Conservation (phyloP, 305 asterid genomes). For the Solanum hybrid region DNA sequence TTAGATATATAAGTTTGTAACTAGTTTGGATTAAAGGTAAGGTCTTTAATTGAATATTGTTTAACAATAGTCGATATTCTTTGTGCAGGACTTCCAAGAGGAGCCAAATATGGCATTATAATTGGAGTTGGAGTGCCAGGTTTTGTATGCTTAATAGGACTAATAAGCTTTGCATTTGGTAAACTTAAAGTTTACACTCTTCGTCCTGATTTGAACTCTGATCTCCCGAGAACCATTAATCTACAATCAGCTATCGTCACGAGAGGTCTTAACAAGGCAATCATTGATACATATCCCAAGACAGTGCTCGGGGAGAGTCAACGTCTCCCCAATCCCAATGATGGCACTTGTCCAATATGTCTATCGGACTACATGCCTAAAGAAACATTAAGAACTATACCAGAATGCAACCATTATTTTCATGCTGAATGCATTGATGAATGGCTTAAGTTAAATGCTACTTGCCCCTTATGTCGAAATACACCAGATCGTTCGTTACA, state of each 20-base stretch:
- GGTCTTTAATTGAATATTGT: not conserved
- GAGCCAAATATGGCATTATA: conserved; percentile 46
- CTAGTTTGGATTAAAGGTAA: not conserved
- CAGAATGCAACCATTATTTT: conserved; percentile 57
- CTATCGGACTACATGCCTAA: conserved; percentile 45
- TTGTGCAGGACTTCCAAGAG: conserved; percentile 42
- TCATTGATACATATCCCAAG: conserved; percentile 51
- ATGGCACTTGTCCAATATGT: conserved; percentile 51
- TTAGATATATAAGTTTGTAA: not conserved
- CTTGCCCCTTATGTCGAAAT: conserved; percentile 59
- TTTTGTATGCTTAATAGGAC: conserved; percentile 31
- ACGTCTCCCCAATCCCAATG: conserved; percentile 43
- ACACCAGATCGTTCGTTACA: conserved; percentile 32
- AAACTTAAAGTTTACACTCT: conserved; percentile 13
- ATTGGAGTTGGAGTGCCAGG: conserved; percentile 60
- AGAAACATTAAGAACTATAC: conserved; percentile 47
- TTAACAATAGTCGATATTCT: not conserved
- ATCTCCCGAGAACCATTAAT: conserved; percentile 18
- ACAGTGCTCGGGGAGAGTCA: conserved; percentile 61
- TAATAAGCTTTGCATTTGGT: conserved; percentile 31
- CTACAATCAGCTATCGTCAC: not conserved
- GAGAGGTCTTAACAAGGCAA: conserved; percentile 20
- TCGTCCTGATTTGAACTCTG: conserved; percentile 7
- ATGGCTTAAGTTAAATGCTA: conserved; percentile 66
- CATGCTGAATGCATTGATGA: conserved; percentile 57